These are phyloP conservation scores for Nidula microcarpa DNA, from an alignment of 768 basidiomycete species.

Conservation along the genomic window DNA sequence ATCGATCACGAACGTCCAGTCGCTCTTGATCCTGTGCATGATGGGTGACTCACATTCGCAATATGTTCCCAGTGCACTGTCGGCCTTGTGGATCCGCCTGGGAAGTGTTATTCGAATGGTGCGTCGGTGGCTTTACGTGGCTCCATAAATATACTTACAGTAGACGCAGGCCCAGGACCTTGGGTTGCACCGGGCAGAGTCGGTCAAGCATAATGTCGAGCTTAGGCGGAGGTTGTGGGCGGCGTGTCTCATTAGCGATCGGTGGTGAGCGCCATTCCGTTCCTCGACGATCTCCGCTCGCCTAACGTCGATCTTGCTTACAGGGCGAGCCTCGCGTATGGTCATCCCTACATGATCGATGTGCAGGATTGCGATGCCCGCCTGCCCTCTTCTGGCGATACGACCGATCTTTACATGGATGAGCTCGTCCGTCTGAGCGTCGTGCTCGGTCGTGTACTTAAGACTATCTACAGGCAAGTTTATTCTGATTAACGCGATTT, in stretches of 20 bases:
- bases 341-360: slow-evolving; percentile 95
- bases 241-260: slow-evolving; percentile 89
- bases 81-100: slow-evolving; percentile 81
- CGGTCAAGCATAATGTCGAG: slow-evolving; percentile 80
- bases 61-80: slow-evolving; percentile 81
- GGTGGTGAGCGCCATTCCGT: slow-evolving; percentile 60
- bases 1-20: slow-evolving; percentile 83
- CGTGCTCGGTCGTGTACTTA: slow-evolving; percentile 85
- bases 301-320: not conserved
- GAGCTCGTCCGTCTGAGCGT: slow-evolving; percentile 92
- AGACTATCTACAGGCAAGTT: slow-evolving; percentile 87
- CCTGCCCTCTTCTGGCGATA: slow-evolving; percentile 84
- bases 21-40: slow-evolving; percentile 82
- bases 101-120: slow-evolving; percentile 95
- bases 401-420: slow-evolving; percentile 76
- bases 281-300: not conserved
- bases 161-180: slow-evolving; percentile 84
- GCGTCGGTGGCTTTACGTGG: slow-evolving; percentile 19
- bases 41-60: slow-evolving; percentile 88
- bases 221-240: slow-evolving; percentile 90
- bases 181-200: slow-evolving; percentile 90
- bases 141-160: slow-evolving; percentile 5
- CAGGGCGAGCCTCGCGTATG: slow-evolving; percentile 86
- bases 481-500: not conserved
- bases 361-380: slow-evolving; percentile 95